phyloP scores from a whole-genome alignment of 768 basidiomycete genomes.

The Boletus bicolor region DNA sequence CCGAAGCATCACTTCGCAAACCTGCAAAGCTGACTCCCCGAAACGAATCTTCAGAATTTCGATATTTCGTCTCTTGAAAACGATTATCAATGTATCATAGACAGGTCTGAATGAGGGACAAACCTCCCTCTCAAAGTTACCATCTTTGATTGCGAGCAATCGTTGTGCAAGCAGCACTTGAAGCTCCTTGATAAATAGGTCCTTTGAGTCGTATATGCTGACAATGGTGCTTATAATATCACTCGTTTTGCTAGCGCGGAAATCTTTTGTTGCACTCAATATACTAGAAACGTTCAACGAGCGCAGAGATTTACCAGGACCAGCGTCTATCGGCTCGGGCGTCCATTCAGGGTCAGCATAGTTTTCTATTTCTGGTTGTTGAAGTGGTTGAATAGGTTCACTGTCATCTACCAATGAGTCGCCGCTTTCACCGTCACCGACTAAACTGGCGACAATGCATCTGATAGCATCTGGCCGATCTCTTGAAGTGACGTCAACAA shows the following conservation, averaged over 20 bases:
- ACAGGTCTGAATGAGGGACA: neutral
- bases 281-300: neutral
- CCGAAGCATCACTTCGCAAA: conserved; percentile 97
- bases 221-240: conserved; percentile 96
- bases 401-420: conserved; percentile 84
- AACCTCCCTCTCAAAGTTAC: conserved; percentile 70
- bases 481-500: conserved; percentile 37
- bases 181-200: conserved; percentile 93
- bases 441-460: conserved; percentile 86
- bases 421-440: conserved; percentile 79
- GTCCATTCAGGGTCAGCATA: conserved; percentile 92
- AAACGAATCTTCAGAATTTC: conserved; percentile 95
- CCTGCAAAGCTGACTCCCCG: conserved; percentile 87
- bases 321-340: conserved; percentile 95
- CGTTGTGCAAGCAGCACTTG: conserved; percentile 89
- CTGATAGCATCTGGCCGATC: conserved; percentile 91
- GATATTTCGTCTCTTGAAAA: conserved; percentile 75
- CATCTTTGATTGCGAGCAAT: conserved; percentile 75
- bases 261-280: conserved; percentile 51
- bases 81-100: neutral
- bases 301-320: conserved; percentile 59
- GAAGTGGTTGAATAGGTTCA: conserved; percentile 74
- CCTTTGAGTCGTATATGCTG: conserved; percentile 96
- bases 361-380: conserved; percentile 77
- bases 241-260: conserved; percentile 84